Percentiles rank a stretch among this genome's conserved stretches.
Evolutionary conservation across 441 rosid genomes (phyloP).

Genomic region (Geranium incanum): DNA sequence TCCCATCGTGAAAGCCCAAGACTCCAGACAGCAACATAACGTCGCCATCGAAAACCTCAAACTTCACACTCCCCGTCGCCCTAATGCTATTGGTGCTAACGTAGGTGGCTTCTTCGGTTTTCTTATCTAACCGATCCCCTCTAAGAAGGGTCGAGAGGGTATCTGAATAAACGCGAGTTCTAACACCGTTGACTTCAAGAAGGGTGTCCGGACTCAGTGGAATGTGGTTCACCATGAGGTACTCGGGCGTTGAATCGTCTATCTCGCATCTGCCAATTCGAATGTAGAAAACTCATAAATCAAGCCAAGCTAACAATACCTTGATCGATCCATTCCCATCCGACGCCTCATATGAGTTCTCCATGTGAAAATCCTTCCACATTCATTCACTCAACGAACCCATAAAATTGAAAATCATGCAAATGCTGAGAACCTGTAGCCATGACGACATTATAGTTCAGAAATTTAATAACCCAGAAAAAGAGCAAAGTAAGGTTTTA

Average conservation of each 20-base stretch:
- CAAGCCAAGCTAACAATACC: conserved; percentile 35
- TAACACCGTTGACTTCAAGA: conserved; percentile 49
- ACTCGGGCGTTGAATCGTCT: conserved; percentile 44
- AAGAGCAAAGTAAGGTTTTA: background rate
- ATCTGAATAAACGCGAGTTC: conserved; percentile 40
- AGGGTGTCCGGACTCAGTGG: conserved; percentile 47
- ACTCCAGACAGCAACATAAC: conserved; percentile 45
- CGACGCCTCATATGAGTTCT: conserved; percentile 38
- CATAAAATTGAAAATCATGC: conserved; percentile 17
- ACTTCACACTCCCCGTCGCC: conserved; percentile 47
- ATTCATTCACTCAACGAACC: conserved; percentile 17
- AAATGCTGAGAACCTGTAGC: conserved; percentile 27
- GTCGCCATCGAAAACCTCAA: conserved; percentile 47
- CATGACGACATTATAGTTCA: conserved; percentile 7
- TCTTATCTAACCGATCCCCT: conserved; percentile 53
- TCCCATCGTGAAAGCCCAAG: conserved; percentile 25
- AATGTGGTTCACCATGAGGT: conserved; percentile 43
- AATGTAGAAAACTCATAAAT: conserved; percentile 53
- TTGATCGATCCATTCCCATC: conserved; percentile 31
- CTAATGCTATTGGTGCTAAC: conserved; percentile 53
- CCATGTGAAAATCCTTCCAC: conserved; percentile 39
- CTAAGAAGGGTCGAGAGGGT: conserved; percentile 39
- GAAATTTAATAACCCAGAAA: background rate
- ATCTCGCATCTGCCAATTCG: conserved; percentile 49
- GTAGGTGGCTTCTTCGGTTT: conserved; percentile 52